phyloP scores from a whole-genome alignment of 768 basidiomycete species.

The Pulveroboletus sp. region DNA sequence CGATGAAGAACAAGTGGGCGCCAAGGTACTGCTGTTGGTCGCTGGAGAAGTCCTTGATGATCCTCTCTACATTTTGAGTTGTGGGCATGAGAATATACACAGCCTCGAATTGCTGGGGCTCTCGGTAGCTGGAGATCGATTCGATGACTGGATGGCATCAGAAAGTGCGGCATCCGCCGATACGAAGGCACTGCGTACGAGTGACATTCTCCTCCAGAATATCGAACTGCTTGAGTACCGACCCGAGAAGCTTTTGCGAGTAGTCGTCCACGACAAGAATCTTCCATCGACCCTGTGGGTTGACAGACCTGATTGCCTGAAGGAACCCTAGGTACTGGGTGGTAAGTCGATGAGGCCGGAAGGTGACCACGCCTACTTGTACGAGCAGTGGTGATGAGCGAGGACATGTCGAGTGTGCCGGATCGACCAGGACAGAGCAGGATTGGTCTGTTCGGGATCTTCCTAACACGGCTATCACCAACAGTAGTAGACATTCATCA shows the following conservation, averaged over 20 bases:
- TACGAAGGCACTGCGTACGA: slow-evolving; percentile 47
- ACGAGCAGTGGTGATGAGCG: slow-evolving; percentile 43
- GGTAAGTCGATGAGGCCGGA: background rate
- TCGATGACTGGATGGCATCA: slow-evolving; percentile 70
- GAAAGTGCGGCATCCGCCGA: background rate
- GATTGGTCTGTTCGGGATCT: background rate
- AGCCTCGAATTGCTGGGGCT: slow-evolving; percentile 85
- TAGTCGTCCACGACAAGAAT: slow-evolving; percentile 94
- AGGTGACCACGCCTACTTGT: slow-evolving; percentile 34
- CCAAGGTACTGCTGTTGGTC: slow-evolving; percentile 69
- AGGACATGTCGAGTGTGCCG: slow-evolving; percentile 31
- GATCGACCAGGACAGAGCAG: background rate
- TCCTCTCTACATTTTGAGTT: slow-evolving; percentile 84
- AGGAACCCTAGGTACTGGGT: slow-evolving; percentile 60
- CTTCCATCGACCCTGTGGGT: slow-evolving; percentile 91
- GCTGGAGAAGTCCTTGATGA: slow-evolving; percentile 77
- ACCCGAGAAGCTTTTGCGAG: slow-evolving; percentile 75
- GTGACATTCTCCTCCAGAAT: slow-evolving; percentile 96
- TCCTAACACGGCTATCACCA: slow-evolving; percentile 15
- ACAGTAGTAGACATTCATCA: background rate
- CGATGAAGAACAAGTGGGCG: slow-evolving; percentile 91
- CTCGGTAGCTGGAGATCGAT: slow-evolving; percentile 75
- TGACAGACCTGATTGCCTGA: slow-evolving; percentile 80
- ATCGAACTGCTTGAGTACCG: slow-evolving; percentile 89
- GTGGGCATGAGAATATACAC: slow-evolving; percentile 95